These are phyloP conservation scores for Azolla pinnata DNA, from an alignment of 75 land plant species.

Conservation along the genomic window DNA sequence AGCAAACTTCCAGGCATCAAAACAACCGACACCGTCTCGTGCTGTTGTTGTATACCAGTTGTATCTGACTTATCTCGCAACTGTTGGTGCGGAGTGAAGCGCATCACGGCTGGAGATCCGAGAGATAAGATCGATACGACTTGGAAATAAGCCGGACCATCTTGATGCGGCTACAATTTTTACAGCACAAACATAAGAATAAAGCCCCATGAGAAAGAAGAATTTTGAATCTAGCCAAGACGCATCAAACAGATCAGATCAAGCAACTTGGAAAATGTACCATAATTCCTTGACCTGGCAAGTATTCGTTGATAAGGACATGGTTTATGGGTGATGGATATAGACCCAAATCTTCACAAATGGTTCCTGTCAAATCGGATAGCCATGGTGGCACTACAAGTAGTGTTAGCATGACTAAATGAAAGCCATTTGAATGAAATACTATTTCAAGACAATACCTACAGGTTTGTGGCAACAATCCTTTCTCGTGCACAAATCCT, in stretches of 20 bases:
- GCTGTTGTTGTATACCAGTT: background rate
- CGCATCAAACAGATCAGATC: too few relatives aligned
- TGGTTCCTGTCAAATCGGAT: conserved; percentile 42
- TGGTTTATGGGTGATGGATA: conserved; percentile 84
- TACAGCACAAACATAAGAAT: background rate
- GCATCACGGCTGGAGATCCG: conserved; percentile 80
- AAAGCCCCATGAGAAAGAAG: too few relatives aligned
- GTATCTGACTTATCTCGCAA: conserved; percentile 10
- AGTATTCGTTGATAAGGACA: conserved; percentile 90
- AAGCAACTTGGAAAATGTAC: too few relatives aligned
- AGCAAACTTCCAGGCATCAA: conserved; percentile 86
- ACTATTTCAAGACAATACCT: conserved; percentile 17
- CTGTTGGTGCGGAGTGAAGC: conserved; percentile 65
- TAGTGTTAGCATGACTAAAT: background rate
- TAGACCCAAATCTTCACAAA: conserved; percentile 40
- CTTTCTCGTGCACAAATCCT: conserved; percentile 94
- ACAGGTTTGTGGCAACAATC: conserved; percentile 76
- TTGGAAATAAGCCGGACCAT: conserved; percentile 93
- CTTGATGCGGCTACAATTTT: conserved; percentile 82
- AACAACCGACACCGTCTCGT: conserved; percentile 34
- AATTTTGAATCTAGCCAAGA: too few relatives aligned
- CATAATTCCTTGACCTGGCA: conserved; percentile 93
- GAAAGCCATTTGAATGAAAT: background rate
- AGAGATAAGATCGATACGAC: conserved; percentile 88
- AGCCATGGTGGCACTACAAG: conserved; percentile 85